Percentiles rank a stretch among this genome's conserved stretches.
Conservation (phyloP, 2,329 filamentous ascomycete genomes). For the Domatiomyces catenatus region DNA sequence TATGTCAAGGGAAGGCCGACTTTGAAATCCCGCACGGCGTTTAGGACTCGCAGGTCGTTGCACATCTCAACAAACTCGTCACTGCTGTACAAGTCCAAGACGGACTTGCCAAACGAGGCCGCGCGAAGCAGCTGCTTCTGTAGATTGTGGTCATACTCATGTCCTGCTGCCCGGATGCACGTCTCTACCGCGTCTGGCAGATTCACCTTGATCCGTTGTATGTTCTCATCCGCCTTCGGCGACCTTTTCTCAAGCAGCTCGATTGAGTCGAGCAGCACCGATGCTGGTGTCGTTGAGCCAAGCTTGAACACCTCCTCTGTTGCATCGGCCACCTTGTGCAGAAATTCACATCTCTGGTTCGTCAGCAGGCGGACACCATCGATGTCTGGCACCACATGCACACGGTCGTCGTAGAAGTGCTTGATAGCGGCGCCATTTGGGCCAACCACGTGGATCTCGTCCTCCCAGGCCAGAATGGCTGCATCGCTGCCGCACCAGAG, state of each 20-base stretch:
- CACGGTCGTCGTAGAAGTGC: constrained; percentile 76
- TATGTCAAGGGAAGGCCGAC: constrained; percentile 81
- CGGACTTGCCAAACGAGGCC: constrained; percentile 93
- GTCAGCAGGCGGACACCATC: constrained; percentile 86
- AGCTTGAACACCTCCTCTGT: constrained; percentile 81
- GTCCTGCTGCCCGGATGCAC: constrained; percentile 82
- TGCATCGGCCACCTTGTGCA: constrained; percentile 82
- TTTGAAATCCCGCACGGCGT: constrained; percentile 81
- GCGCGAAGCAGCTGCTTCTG: constrained; percentile 94
- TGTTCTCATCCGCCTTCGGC: constrained; percentile 93
- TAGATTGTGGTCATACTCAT: constrained; percentile 81
- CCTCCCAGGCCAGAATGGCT: constrained; percentile 88
- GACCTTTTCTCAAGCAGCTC: constrained; percentile 84
- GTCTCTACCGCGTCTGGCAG: constrained; percentile 86
- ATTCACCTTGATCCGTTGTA: constrained; percentile 77
- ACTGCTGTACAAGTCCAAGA: constrained; percentile 91
- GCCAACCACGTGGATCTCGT: constrained; percentile 88
- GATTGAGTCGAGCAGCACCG: constrained; percentile 84
- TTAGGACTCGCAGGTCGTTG: constrained; percentile 79
- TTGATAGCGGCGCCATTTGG: constrained; percentile 60
- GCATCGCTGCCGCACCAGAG: constrained; percentile 96
- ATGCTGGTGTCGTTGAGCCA: constrained; percentile 74
- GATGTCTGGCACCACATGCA: constrained; percentile 73
- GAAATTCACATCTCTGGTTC: constrained; percentile 88
- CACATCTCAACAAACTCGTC: constrained; percentile 99